Conservation (phyloP, 2,329 filamentous ascomycete genomes). For the Trichoderma gracile region DNA sequence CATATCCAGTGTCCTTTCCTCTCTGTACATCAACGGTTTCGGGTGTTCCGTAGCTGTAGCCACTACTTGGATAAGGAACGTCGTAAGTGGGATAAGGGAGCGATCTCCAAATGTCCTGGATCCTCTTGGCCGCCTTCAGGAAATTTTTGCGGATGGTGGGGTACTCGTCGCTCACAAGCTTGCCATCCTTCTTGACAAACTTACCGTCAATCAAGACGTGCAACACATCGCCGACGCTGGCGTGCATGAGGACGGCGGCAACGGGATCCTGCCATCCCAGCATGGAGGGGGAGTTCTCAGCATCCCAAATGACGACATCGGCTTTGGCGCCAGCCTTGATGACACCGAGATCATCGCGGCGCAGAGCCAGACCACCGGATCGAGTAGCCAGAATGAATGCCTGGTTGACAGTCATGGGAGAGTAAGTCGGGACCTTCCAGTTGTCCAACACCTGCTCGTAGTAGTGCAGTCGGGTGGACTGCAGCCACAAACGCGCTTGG, state of each 20-base stretch:
- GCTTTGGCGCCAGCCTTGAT: constrained; percentile 48
- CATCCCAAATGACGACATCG: constrained; percentile 56
- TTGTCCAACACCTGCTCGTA: constrained; percentile 43
- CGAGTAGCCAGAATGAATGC: constrained; percentile 58
- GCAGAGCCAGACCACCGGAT: constrained; percentile 52
- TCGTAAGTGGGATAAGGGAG: constrained; percentile 16
- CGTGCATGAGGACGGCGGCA: constrained; percentile 57
- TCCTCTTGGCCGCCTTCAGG: not conserved
- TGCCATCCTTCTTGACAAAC: constrained; percentile 41
- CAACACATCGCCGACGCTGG: constrained; percentile 53
- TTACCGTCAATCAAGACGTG: constrained; percentile 53
- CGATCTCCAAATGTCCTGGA: constrained; percentile 2
- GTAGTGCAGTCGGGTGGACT: constrained; percentile 44
- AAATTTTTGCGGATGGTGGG: not conserved
- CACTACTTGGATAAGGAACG: not conserved
- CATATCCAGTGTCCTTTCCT: not conserved
- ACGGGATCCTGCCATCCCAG: constrained; percentile 58
- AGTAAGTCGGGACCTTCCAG: constrained; percentile 48
- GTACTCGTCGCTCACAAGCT: constrained; percentile 11
- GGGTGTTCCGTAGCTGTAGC: not conserved
- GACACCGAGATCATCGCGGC: constrained; percentile 53
- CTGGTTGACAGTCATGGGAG: constrained; percentile 46
- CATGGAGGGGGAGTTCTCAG: constrained; percentile 46
- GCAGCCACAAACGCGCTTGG: constrained; percentile 57
- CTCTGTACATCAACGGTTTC: constrained; percentile 10